Percentiles rank a stretch among this genome's conserved stretches.
phyloP scores from a whole-genome alignment of 371 early-diverging fungal genomes.

The Mortierella sp. region DNA sequence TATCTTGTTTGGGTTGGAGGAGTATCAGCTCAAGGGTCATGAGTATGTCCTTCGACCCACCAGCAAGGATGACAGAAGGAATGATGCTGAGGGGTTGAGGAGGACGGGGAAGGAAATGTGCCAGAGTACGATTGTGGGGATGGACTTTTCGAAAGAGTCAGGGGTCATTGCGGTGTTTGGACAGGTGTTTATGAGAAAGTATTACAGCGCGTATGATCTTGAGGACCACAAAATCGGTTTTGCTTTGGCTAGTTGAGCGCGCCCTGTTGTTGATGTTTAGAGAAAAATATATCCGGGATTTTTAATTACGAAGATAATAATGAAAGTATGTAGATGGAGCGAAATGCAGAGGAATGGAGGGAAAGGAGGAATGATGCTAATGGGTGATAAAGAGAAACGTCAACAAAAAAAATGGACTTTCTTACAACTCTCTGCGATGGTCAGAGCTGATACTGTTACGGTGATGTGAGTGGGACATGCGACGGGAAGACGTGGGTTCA shows the following conservation, averaged over 20 bases:
- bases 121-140: constrained; percentile 75
- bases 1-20: constrained; percentile 80
- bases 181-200: constrained; percentile 90
- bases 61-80: neutral
- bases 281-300: neutral
- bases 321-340: neutral
- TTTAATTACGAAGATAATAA: constrained; percentile 2
- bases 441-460: constrained; percentile 42
- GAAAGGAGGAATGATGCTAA: neutral
- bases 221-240: constrained; percentile 89
- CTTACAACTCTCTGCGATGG: constrained; percentile 9
- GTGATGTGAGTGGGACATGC: constrained; percentile 25
- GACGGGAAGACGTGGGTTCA: constrained; percentile 13
- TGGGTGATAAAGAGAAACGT: neutral
- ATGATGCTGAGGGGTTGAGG: neutral
- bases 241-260: constrained; percentile 20
- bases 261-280: neutral
- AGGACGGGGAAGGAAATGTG: neutral
- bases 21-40: constrained; percentile 73
- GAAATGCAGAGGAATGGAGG: neutral
- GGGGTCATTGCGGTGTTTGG: constrained; percentile 84
- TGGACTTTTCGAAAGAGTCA: constrained; percentile 80
- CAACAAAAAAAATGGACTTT: neutral
- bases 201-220: constrained; percentile 87
- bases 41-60: constrained; percentile 21